A percentile compares a stretch with the other conserved stretches of the same genome.
Evolutionary conservation across 2,329 filamentous ascomycete genomes (phyloP).

Genomic region (Curvularia eragrostidis): DNA sequence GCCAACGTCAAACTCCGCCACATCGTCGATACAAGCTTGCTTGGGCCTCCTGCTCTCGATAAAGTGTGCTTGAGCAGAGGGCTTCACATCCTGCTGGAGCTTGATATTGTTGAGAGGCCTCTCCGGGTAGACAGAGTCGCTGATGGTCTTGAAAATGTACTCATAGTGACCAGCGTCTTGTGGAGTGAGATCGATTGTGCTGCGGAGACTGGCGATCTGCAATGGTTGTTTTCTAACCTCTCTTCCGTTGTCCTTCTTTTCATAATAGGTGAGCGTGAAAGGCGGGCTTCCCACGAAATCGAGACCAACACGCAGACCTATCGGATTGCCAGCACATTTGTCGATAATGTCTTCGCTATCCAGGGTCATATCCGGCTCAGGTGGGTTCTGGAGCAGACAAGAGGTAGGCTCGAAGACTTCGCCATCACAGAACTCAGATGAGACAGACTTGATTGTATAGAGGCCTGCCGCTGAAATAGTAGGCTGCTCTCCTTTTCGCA

Average conservation of each 20-base stretch:
- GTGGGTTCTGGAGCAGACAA: slow-evolving; percentile 89
- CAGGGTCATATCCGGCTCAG: slow-evolving; percentile 80
- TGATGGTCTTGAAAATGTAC: slow-evolving; percentile 82
- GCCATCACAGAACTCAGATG: slow-evolving; percentile 81
- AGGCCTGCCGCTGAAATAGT: slow-evolving; percentile 78
- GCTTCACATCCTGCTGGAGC: slow-evolving; percentile 90
- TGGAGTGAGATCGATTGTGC: slow-evolving; percentile 85
- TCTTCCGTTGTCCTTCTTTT: slow-evolving; percentile 65
- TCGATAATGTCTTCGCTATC: slow-evolving; percentile 84
- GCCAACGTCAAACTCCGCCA: slow-evolving; percentile 74
- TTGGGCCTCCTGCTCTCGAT: slow-evolving; percentile 64
- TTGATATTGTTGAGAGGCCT: slow-evolving; percentile 60
- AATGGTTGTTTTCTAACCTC: slow-evolving; percentile 61
- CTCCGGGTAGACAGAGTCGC: slow-evolving; percentile 79
- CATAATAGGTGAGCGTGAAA: slow-evolving; percentile 81
- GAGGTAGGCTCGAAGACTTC: slow-evolving; percentile 93
- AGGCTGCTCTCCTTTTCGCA: slow-evolving; percentile 70
- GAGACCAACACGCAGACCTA: slow-evolving; percentile 86
- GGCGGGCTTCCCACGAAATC: slow-evolving; percentile 92
- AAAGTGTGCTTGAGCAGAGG: slow-evolving; percentile 79
- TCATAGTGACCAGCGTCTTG: slow-evolving; percentile 81
- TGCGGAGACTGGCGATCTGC: slow-evolving; percentile 69
- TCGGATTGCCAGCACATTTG: slow-evolving; percentile 92
- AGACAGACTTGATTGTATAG: slow-evolving; percentile 82
- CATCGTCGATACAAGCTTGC: slow-evolving; percentile 82